Evolutionary conservation across 306 rosid species (phyloP).

Genomic region (Carpinus viminea): DNA sequence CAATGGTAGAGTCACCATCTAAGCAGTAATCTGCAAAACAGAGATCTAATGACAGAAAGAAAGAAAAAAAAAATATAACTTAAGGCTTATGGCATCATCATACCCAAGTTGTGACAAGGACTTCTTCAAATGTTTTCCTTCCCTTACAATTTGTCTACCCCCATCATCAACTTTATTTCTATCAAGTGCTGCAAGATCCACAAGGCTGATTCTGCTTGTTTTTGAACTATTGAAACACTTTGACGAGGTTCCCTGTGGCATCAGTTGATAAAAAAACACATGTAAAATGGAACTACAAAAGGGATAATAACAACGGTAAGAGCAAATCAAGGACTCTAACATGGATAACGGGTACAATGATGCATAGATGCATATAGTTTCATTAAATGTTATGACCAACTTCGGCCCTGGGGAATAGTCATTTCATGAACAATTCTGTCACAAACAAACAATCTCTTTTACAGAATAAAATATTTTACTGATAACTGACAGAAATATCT

Average conservation of each 20-base stretch:
- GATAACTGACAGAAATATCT: constrained; percentile 1
- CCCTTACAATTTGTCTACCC: constrained; percentile 61
- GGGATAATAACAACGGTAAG: not conserved
- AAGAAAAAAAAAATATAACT: not conserved
- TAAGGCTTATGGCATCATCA: constrained; percentile 31
- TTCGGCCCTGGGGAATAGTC: not conserved
- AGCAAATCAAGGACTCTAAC: not conserved
- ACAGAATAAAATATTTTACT: not conserved
- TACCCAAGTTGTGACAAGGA: constrained; percentile 92
- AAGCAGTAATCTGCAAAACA: not conserved
- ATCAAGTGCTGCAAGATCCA: constrained; percentile 92
- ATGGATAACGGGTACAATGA: not conserved
- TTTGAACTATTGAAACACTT: constrained; percentile 88
- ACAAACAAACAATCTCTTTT: not conserved
- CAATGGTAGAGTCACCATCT: not conserved
- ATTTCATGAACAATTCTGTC: not conserved
- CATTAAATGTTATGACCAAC: not conserved
- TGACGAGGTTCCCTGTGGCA: constrained; percentile 64
- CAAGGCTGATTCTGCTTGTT: constrained; percentile 85
- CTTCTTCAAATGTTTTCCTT: constrained; percentile 70
- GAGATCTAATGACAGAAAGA: not conserved
- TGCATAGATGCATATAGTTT: not conserved
- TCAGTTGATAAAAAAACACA: constrained; percentile 24
- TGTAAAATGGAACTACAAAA: constrained; percentile 7
- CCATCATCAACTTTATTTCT: constrained; percentile 60